phyloP scores from a whole-genome alignment of 164 flowering plant genomes.

The Protea cynaroides region DNA sequence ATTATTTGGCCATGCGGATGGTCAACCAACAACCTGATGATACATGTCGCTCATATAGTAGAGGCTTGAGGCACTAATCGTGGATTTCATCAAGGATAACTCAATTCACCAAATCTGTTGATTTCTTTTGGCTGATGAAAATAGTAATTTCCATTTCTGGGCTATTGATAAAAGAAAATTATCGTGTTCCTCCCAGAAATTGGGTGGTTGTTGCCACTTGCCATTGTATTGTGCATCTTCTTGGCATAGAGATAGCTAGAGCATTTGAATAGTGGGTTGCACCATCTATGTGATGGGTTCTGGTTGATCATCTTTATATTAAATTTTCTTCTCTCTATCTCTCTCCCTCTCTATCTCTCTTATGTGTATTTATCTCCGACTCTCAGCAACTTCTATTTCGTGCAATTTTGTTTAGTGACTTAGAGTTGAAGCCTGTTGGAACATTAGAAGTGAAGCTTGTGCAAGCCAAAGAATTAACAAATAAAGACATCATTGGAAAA shows the following conservation, averaged over 20 bases:
- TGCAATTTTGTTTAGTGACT: slow-evolving; percentile 45
- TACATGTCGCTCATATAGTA: background rate
- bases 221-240: background rate
- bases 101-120: background rate
- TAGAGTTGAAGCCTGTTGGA: slow-evolving; percentile 94
- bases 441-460: slow-evolving; percentile 93
- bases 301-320: background rate
- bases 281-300: background rate
- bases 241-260: background rate
- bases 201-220: background rate
- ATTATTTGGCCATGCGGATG: background rate
- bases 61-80: background rate
- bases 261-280: background rate
- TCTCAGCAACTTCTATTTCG: background rate
- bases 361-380: background rate
- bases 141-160: background rate
- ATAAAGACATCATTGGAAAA: slow-evolving; percentile 91
- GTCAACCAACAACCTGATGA: background rate
- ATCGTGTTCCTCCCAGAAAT: background rate
- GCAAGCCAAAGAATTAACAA: slow-evolving; percentile 85
- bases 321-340: too few species aligned
- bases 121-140: background rate
- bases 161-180: background rate
- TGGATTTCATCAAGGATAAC: too few species aligned
- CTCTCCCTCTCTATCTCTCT: too few species aligned